A percentile compares a stretch with the other conserved stretches of the same genome.
These are phyloP conservation scores for Chlamydomonas sp. DNA, from an alignment of 139 green algal species.

Conservation along the genomic window DNA sequence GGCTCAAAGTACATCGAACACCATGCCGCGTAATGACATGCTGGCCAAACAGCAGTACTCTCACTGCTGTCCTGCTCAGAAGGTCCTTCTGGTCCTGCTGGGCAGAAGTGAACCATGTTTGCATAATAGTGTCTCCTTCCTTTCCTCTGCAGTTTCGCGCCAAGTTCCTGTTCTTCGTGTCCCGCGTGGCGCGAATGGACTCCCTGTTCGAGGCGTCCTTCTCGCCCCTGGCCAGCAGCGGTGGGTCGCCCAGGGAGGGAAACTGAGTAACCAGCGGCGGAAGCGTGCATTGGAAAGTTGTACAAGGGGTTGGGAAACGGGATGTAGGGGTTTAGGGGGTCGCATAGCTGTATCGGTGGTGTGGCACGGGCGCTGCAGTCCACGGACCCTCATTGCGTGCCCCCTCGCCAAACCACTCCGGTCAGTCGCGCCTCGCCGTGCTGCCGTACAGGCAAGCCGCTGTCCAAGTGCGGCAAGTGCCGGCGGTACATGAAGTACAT, in stretches of 20 bases:
- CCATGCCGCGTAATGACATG: too few species aligned
- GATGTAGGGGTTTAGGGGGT: background rate
- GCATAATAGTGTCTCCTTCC: background rate
- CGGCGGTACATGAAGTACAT: slow-evolving; percentile 90
- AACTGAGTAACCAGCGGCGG: too few species aligned
- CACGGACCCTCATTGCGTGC: background rate
- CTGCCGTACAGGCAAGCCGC: slow-evolving; percentile 67
- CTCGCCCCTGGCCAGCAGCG: slow-evolving; percentile 78
- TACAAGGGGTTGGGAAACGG: too few species aligned
- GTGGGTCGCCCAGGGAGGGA: slow-evolving; percentile 34
- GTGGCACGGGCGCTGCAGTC: background rate
- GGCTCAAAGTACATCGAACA: too few species aligned
- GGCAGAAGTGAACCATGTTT: background rate
- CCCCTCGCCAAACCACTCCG: background rate
- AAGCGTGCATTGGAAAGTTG: too few species aligned
- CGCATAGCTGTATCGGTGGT: background rate
- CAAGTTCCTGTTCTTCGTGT: slow-evolving; percentile 87
- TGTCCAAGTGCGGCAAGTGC: slow-evolving; percentile 90
- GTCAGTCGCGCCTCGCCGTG: too few species aligned
- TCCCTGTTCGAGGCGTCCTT: slow-evolving; percentile 92
- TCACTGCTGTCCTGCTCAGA: too few species aligned
- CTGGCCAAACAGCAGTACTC: too few species aligned
- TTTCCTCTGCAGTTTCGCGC: slow-evolving; percentile 58
- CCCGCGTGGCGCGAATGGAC: slow-evolving; percentile 89
- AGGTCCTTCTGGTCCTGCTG: too few species aligned